phyloP scores from a whole-genome alignment of 1,284 basidiomycete genomes.

The Paramarasmius palmivorus region DNA sequence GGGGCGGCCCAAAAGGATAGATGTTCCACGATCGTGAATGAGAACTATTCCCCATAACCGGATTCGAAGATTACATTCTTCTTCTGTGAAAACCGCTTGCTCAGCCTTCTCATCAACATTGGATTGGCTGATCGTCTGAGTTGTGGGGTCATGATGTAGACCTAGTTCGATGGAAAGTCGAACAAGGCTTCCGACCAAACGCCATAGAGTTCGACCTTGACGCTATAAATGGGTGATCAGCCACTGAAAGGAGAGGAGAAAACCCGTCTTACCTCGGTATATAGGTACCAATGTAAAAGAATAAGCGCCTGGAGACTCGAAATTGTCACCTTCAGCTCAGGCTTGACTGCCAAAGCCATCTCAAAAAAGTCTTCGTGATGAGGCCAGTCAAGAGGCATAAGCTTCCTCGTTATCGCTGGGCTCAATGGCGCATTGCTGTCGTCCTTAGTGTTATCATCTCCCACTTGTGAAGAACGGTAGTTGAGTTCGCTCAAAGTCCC shows the following conservation, averaged over 20 bases:
- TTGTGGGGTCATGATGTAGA: slow-evolving; percentile 77
- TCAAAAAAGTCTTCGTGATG: slow-evolving; percentile 81
- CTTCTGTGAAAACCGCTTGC: slow-evolving; percentile 57
- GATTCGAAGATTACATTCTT: slow-evolving; percentile 74
- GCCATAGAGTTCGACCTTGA: slow-evolving; percentile 82
- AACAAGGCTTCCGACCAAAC: slow-evolving; percentile 78
- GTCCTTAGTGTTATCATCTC: slow-evolving; percentile 20
- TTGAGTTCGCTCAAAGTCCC: slow-evolving; percentile 81
- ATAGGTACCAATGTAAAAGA: slow-evolving; percentile 81
- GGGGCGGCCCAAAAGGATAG: slow-evolving; percentile 80
- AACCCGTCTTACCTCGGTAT: slow-evolving; percentile 67
- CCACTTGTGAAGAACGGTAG: slow-evolving; percentile 34
- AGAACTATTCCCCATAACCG: slow-evolving; percentile 81
- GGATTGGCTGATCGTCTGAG: slow-evolving; percentile 45
- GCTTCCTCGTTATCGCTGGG: slow-evolving; percentile 44
- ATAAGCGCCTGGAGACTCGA: slow-evolving; percentile 80
- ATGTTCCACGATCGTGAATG: slow-evolving; percentile 81
- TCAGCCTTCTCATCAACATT: slow-evolving; percentile 22
- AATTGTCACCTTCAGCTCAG: slow-evolving; percentile 76
- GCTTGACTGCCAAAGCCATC: slow-evolving; percentile 71
- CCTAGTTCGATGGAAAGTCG: slow-evolving; percentile 79
- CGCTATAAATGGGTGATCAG: slow-evolving; percentile 46
- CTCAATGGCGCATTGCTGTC: slow-evolving; percentile 14
- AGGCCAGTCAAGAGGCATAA: slow-evolving; percentile 76
- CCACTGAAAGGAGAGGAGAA: neutral